Base-by-base conservation (phyloP, 176 grass and related monocot species). In the Oryza coarctata region DNA sequence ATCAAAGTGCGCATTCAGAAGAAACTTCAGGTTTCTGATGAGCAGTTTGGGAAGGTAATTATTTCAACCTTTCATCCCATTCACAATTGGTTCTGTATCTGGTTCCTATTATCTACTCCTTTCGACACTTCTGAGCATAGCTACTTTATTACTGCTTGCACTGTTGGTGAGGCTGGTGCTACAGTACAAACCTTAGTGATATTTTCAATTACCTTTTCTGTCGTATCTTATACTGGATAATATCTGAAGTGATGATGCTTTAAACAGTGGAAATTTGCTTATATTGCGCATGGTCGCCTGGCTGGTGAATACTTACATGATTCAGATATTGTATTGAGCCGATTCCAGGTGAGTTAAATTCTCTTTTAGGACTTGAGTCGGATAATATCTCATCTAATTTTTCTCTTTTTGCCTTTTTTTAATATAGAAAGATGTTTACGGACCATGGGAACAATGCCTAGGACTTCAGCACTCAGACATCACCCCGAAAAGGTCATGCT, bases 201-300 rank as follows among this genome's bases (percentile, higher is more conserved):
- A 12, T 52, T 60, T 55, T 71, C 41, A 6, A 18, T 80, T 29
- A 36, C 58, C 14, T n/a, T 25, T 55, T 57, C 33, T 12, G 3
- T 12, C 32, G 12, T 50, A 86, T 81, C 65, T 20, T 81, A 14
- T 57, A 14, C 44, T 81, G 14, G 50, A 55, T 32, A 38, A 6
- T 85, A 64, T 81, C 77, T 76, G 57, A 81, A 81, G 33, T 57
- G 40, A 63, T 73, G 22, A 63, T 88, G 35, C 31, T 83, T 84
- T 84, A 17, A 73, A 55, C 78, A 94, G 92, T 94, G 92, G 92
- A 94, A 92, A 70, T 87, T 94, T 86, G 89, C 89, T 63, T 75
- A 71, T 80, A 63, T 94, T 68, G 77, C 78, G 35, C 70, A 73
- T n/a, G 68, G 75, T 67, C 87, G 89, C 26, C 27, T 79, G 61